Conservation (phyloP, 768 basidiomycete species). For the Russula griseocarnosa region DNA sequence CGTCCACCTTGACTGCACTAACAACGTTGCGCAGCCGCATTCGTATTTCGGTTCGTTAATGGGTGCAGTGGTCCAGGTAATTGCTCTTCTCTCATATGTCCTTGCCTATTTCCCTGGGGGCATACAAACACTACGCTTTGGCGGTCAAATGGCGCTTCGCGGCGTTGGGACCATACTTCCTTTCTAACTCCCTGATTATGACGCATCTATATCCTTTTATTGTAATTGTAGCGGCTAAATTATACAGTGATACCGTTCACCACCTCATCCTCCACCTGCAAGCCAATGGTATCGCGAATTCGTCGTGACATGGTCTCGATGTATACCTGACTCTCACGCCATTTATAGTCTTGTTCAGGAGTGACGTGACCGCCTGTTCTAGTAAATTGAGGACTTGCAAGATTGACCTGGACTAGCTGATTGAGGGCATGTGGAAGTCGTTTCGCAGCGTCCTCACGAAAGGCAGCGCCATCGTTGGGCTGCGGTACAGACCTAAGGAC, state of each 20-base stretch:
- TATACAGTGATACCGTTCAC: slow-evolving; percentile 21
- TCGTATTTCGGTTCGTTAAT: slow-evolving; percentile 86
- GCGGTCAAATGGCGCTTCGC: slow-evolving; percentile 74
- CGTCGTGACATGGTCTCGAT: slow-evolving; percentile 73
- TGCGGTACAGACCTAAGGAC: slow-evolving; percentile 53
- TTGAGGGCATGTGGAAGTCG: slow-evolving; percentile 54
- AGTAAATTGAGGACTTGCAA: slow-evolving; percentile 37
- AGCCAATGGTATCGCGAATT: slow-evolving; percentile 58
- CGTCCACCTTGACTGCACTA: slow-evolving; percentile 4
- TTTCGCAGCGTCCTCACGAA: slow-evolving; percentile 53
- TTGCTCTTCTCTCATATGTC: slow-evolving; percentile 83
- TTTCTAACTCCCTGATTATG: slow-evolving; percentile 41
- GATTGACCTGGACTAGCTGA: slow-evolving; percentile 50
- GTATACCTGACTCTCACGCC: slow-evolving; percentile 63
- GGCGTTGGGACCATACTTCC: slow-evolving; percentile 83
- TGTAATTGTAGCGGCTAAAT: slow-evolving; percentile 17
- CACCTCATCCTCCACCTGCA: slow-evolving; percentile 40
- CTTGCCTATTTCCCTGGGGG: slow-evolving; percentile 96
- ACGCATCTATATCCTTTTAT: slow-evolving; percentile 12
- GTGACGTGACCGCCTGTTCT: slow-evolving; percentile 24
- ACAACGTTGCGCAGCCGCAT: slow-evolving; percentile 48
- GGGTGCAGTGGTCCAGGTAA: slow-evolving; percentile 77
- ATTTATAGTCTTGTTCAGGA: slow-evolving; percentile 43
- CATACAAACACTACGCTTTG: slow-evolving; percentile 72
- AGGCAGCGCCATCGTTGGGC: slow-evolving; percentile 52